These are phyloP conservation scores for Cyphellophora europaea DNA, from an alignment of 2,329 filamentous ascomycete genomes.

Conservation along the genomic window DNA sequence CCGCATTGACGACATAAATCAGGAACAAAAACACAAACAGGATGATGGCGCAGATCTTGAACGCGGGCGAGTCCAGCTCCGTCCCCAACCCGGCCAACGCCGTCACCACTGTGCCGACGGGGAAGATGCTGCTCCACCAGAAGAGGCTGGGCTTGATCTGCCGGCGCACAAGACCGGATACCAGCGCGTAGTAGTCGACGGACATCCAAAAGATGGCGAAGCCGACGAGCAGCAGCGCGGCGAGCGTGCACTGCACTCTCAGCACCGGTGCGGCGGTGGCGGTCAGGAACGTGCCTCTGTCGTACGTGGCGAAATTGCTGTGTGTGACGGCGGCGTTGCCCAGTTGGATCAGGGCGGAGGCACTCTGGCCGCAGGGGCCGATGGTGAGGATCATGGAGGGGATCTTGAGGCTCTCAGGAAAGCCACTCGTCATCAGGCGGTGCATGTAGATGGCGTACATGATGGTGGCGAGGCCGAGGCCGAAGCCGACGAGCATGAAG, in stretches of 20 bases:
- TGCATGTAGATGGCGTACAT: constrained; percentile 23
- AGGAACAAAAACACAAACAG: constrained; percentile 27
- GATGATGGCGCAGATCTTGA: constrained; percentile 28
- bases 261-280: constrained; percentile 23
- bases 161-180: constrained; percentile 6
- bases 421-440: constrained; percentile 12
- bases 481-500: constrained; percentile 30
- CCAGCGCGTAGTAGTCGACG: constrained; percentile 24
- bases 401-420: constrained; percentile 17
- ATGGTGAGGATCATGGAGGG: constrained; percentile 30
- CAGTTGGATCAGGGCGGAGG: constrained; percentile 27
- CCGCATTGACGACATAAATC: constrained; percentile 23
- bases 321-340: constrained; percentile 24
- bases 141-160: constrained; percentile 11
- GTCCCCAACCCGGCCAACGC: constrained; percentile 25
- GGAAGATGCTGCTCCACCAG: constrained; percentile 17
- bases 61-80: constrained; percentile 29
- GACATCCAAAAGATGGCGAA: constrained; percentile 33
- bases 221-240: constrained; percentile 30
- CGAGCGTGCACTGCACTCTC: constrained; percentile 26
- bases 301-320: constrained; percentile 24
- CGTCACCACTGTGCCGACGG: constrained; percentile 12
- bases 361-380: constrained; percentile 27
- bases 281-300: constrained; percentile 25
- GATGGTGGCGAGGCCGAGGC: constrained; percentile 21